Percentiles rank a stretch among this genome's conserved stretches.
These are phyloP conservation scores for Picea abies DNA, from an alignment of 83 land plant genomes.

Conservation along the genomic window DNA sequence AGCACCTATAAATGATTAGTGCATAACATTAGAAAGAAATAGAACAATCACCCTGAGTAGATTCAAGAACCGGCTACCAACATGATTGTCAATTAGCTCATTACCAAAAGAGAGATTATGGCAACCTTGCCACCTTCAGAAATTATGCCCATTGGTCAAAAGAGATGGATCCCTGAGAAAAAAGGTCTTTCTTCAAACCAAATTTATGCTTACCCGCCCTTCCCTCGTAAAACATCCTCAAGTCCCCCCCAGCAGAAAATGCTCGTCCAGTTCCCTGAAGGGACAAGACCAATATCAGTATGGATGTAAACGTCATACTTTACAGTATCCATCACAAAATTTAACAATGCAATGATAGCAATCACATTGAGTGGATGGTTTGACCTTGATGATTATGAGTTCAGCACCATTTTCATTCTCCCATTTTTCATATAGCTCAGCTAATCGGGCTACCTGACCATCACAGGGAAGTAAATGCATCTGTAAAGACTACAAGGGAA, in stretches of 20 bases:
- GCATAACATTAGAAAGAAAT: background rate
- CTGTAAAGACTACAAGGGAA: background rate
- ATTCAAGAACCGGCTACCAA: background rate
- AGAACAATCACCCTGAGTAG: background rate
- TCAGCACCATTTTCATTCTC: constrained; percentile 74
- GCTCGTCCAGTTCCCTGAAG: constrained; percentile 86
- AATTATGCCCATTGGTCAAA: background rate
- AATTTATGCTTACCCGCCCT: constrained; percentile 35
- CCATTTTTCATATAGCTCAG: constrained; percentile 73
- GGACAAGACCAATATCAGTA: background rate
- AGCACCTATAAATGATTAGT: background rate
- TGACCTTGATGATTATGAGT: constrained; percentile 80
- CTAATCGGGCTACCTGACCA: constrained; percentile 63
- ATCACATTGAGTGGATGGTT: background rate
- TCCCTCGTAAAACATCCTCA: constrained; percentile 88
- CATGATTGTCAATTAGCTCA: background rate
- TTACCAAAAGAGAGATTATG: background rate
- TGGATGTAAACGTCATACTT: background rate
- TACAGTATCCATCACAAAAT: background rate
- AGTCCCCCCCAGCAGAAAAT: constrained; percentile 96
- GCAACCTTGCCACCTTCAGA: background rate
- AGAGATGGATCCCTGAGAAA: constrained; percentile 2
- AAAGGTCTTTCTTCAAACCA: background rate
- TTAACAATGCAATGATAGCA: background rate
- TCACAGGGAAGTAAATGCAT: background rate